Conservation (phyloP, 202 grass and related monocot genomes). For the Zoysia matrella region DNA sequence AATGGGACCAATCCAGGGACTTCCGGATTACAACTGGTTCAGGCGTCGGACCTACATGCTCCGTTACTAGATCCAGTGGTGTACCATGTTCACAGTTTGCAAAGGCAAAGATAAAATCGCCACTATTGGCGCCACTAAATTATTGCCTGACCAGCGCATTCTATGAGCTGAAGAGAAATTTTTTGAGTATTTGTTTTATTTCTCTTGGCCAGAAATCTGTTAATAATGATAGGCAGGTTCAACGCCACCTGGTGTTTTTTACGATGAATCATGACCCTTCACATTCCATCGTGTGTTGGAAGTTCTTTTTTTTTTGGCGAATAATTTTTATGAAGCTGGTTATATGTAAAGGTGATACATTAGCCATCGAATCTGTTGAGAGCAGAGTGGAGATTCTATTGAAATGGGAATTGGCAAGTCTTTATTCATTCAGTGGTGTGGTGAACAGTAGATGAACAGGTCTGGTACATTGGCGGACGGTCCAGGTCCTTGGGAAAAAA, state of each 20-base stretch:
- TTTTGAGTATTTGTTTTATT: constrained; percentile 60
- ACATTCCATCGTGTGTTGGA: constrained; percentile 15
- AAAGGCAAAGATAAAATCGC: constrained; percentile 52
- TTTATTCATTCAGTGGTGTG: too few relatives aligned
- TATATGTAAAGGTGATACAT: constrained; percentile 45
- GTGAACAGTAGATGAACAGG: too few relatives aligned
- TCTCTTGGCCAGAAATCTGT: constrained; percentile 48
- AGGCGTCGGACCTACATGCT: constrained; percentile 95
- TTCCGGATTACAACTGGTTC: constrained; percentile 99
- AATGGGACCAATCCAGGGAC: constrained; percentile 84
- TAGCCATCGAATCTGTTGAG: too few relatives aligned
- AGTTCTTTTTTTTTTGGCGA: not conserved
- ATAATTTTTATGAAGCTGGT: constrained; percentile 43
- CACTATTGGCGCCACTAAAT: constrained; percentile 54
- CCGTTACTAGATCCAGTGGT: constrained; percentile 71
- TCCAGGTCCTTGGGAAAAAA: too few relatives aligned
- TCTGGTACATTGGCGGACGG: too few relatives aligned
- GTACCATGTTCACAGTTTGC: constrained; percentile 56
- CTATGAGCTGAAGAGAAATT: constrained; percentile 46
- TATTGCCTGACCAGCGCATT: constrained; percentile 47
- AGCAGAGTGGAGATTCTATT: too few relatives aligned
- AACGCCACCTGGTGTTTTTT: constrained; percentile 42
- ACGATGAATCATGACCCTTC: constrained; percentile 30
- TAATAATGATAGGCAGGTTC: constrained; percentile 76
- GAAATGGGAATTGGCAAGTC: too few relatives aligned